Percentiles rank a stretch among this genome's conserved stretches.
phyloP scores from a whole-genome alignment of 2,329 filamentous ascomycete species.

The Ophiostoma sp. region DNA sequence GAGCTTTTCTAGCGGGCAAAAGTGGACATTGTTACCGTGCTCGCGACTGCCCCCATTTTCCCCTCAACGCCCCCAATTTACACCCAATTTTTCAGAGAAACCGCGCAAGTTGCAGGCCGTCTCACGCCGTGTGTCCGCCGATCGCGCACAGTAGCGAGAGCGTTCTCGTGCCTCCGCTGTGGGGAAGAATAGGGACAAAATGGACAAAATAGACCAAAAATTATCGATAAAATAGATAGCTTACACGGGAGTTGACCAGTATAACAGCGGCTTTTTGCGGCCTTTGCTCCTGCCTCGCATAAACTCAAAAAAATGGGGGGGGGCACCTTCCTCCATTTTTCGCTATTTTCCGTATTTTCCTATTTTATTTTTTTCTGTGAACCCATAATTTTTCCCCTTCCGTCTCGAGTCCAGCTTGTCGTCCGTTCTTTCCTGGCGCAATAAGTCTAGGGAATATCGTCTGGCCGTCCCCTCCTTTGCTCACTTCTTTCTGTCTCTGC shows the following conservation, averaged over 20 bases:
- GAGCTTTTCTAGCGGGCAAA: not conserved
- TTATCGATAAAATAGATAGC: constrained; percentile 7
- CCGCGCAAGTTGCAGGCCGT: constrained; percentile 8
- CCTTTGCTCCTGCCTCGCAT: constrained; percentile 6
- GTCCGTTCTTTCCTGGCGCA: constrained; percentile 13
- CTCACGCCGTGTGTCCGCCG: not conserved
- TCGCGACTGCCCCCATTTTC: not conserved
- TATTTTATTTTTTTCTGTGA: constrained; percentile 17
- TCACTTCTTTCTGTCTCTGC: not conserved
- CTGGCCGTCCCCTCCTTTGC: constrained; percentile 10
- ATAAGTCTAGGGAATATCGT: constrained; percentile 15
- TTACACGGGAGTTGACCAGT: not conserved
- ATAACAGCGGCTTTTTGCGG: constrained; percentile 14
- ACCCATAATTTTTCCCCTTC: constrained; percentile 13
- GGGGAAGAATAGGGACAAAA: constrained; percentile 1
- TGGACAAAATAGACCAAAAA: not conserved
- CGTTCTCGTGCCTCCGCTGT: constrained; percentile 17
- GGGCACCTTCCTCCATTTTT: constrained; percentile 9
- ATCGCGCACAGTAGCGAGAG: constrained; percentile 9
- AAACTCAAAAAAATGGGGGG: not conserved
- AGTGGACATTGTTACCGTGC: not conserved
- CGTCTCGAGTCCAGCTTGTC: not conserved
- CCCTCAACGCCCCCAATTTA: not conserved
- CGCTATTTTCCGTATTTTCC: constrained; percentile 14
- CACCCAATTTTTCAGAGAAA: constrained; percentile 13